Base-by-base conservation (phyloP, 1,284 basidiomycete species). In the Heterobasidion annosum region DNA sequence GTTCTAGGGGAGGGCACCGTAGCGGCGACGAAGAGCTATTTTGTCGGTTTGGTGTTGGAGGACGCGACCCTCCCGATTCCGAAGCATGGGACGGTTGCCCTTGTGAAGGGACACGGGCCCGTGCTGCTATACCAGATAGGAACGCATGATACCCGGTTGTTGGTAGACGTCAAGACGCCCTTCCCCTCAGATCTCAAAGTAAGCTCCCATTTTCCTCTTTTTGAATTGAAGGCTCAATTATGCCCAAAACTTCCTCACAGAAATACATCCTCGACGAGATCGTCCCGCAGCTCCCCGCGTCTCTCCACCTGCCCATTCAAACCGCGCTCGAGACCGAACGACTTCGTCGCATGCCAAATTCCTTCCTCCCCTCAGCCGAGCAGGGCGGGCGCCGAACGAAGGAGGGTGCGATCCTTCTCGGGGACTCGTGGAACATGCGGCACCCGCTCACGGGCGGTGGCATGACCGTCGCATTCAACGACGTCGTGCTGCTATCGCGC, bases 391-490 rank as follows among this genome's bases (percentile, higher is more conserved):
- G 65, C 10, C 64, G 68, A 35, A 71, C 75, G 9, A 87, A 84
- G 58, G 75, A 83, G 53, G 94, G 95, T 18, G 85, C 86, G 8
- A 77, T 99, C 59, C 81, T 99, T 55, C 77, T 98, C 44, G 97
- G 97, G 4, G 97, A 99, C 68, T 87, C 96, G 1, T 96, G 94
- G 88, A 99, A 99, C 68, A 99, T 99, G 95, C 88, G 97, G 1
- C 97, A 99, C 70, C 96, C 97, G 0, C 77, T 99, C 10, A 99
- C 96, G 0, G 97, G 97, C 9, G 96, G 93, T 16, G 94, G 94
- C 6, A 98, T 98, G 94, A 94, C 92, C 1, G 93, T 96, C 46
- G 93, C 92, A 1, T 75, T 97, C 54, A 79, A 85, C 65, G 94
- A 97, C 62, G 88, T 89, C 13, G 84, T 93, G 15, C 65, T 90